A percentile compares a stretch with the other conserved stretches of the same genome.
Conservation (phyloP, 495 filamentous ascomycete species). For the Cercophora samala region DNA sequence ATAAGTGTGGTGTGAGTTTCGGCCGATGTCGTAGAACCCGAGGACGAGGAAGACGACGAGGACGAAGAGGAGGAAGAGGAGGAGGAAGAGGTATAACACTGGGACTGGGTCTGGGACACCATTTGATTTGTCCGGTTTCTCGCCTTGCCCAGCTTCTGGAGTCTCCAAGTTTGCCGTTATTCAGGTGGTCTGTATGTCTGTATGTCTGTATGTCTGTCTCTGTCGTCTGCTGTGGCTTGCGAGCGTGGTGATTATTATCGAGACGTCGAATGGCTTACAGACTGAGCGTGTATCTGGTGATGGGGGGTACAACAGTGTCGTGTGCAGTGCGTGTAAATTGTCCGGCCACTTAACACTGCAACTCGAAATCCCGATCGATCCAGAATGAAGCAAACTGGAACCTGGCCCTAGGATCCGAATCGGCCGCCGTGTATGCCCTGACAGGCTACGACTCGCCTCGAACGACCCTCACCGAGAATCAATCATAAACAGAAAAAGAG, state of each 20-base stretch:
- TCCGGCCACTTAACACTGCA: constrained; percentile 6
- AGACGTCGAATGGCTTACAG: neutral
- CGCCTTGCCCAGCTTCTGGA: neutral
- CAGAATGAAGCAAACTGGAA: constrained; percentile 13
- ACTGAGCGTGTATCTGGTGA: neutral
- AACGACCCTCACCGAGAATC: neutral
- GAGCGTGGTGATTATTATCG: neutral
- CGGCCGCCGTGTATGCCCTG: constrained; percentile 13
- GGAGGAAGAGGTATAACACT: constrained; percentile 2
- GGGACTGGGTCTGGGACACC: constrained; percentile 10
- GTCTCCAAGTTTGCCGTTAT: neutral
- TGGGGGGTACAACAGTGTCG: neutral
- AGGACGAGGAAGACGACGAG: constrained; percentile 1
- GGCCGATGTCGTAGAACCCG: neutral
- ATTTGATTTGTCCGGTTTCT: neutral
- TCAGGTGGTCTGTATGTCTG: neutral
- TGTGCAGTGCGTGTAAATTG: constrained; percentile 9
- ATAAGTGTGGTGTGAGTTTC: neutral
- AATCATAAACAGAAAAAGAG: neutral
- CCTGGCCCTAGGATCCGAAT: constrained; percentile 20
- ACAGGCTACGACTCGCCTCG: neutral
- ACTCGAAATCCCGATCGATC: neutral
- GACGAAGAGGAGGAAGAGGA: neutral
- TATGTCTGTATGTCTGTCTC: neutral
- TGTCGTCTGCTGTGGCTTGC: constrained; percentile 5